Base-by-base conservation (phyloP, 1,139 yeast genomes). In the Insectozyma bohioensis region DNA sequence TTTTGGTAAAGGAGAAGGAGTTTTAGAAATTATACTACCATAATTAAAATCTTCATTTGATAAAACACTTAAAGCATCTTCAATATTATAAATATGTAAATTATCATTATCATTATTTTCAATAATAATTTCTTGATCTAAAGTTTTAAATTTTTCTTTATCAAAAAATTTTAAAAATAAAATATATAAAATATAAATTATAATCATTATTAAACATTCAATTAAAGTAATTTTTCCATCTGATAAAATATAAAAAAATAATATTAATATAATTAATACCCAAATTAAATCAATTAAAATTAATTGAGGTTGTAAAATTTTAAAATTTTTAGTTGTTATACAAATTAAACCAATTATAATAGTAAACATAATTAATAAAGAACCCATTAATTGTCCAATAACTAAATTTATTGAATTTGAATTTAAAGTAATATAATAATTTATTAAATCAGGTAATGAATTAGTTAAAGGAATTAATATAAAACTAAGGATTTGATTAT, bases 181-280 rank as follows among this genome's bases (percentile, higher is more conserved):
- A 4, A 75, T 58, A 40, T 74, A 75, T 2, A 50, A 24, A 11
- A 58, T 33, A 48, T 72, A 75, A 20, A 67, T 42, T 3, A 45
- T 11, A 1, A 68, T 50, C 78, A 79, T 71, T 1, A 55, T 26
- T 2, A 58, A 24, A 35, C 80, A 72, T 45, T 79, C 85, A 10
- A 48, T 33, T 4, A 61, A 34, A 18, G 74, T 70, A 21, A 79
- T 61, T 36, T 60, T 57, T 6, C 78, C 78, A 52, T 79, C 85
- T 4, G 62, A 54, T 10, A 79, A 45, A 31, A 78, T 69, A 34
- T 53, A 53, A 34, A 69, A 54, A 24, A 76, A 63, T 3, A 72
- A 36, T 1, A 58, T 31, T 5, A 76, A 54, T 12, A 73, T 55
- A 4, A 51, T 37, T 11, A 62, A 45, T 4, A 67, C 58, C 60